Percentiles rank a stretch among this genome's conserved stretches.
Evolutionary conservation across 2,329 filamentous ascomycete genomes (phyloP).

Genomic region (Lachnellula suecica): DNA sequence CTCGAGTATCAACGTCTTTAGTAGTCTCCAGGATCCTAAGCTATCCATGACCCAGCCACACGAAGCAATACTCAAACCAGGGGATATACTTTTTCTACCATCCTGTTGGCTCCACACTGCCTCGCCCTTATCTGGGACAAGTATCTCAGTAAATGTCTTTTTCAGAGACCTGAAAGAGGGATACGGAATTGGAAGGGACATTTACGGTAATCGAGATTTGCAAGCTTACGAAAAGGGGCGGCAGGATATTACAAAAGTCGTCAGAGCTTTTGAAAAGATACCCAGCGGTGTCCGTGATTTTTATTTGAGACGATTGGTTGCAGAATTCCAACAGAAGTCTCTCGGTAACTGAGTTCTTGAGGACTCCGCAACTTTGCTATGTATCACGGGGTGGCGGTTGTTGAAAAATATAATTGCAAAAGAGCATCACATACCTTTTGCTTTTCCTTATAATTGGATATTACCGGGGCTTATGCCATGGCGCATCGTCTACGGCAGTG

Average conservation of each 20-base stretch:
- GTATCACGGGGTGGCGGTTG: no score
- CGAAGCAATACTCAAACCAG: slow-evolving; percentile 64
- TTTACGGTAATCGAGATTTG: slow-evolving; percentile 86
- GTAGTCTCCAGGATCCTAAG: slow-evolving; percentile 39
- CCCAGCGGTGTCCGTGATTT: slow-evolving; percentile 69
- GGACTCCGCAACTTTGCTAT: no score
- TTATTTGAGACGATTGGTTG: slow-evolving; percentile 70
- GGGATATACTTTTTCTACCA: slow-evolving; percentile 79
- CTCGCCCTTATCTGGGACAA: slow-evolving; percentile 54
- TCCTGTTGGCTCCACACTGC: slow-evolving; percentile 83
- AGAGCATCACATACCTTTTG: no score
- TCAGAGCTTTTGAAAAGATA: slow-evolving; percentile 61
- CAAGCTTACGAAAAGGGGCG: slow-evolving; percentile 82
- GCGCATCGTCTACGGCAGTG: no score
- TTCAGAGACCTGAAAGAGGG: slow-evolving; percentile 69
- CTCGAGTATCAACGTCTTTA: slow-evolving; percentile 73
- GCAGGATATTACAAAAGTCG: slow-evolving; percentile 67
- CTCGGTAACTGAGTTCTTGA: neutral
- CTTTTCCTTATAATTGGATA: no score
- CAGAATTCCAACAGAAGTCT: slow-evolving; percentile 53
- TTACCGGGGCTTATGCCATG: no score
- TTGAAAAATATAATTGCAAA: no score
- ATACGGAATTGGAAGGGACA: slow-evolving; percentile 75
- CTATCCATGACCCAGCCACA: slow-evolving; percentile 59
- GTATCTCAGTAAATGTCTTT: slow-evolving; percentile 87